Conservation (phyloP, 2,329 filamentous ascomycete genomes). For the Lasiodiplodia sp. region DNA sequence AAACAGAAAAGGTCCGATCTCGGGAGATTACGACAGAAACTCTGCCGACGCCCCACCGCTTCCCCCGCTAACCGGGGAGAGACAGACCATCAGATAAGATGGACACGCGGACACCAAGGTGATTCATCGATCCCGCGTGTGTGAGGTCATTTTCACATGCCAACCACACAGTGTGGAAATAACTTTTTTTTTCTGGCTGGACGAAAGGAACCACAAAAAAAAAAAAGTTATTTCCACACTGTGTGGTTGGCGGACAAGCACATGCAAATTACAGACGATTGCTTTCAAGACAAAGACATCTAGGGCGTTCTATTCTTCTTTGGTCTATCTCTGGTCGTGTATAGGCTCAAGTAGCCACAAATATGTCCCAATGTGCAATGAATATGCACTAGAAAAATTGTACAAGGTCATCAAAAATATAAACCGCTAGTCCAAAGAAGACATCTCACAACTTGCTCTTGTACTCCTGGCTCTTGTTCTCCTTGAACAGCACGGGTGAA, state of each 20-base stretch:
- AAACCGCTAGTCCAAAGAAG: background rate
- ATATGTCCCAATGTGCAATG: slow-evolving; percentile 30
- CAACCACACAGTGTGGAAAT: background rate
- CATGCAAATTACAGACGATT: slow-evolving; percentile 8
- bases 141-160: slow-evolving; percentile 24
- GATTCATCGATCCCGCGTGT: background rate
- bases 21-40: background rate
- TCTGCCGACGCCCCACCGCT: background rate
- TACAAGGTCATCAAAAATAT: slow-evolving; percentile 3
- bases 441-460: slow-evolving; percentile 25
- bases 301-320: slow-evolving; percentile 36
- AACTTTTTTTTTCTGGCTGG: background rate
- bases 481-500: slow-evolving; percentile 66
- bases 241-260: background rate
- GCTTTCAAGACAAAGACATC: slow-evolving; percentile 31
- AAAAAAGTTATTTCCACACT: too few relatives aligned
- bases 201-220: background rate
- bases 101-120: slow-evolving; percentile 19
- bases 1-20: slow-evolving; percentile 5
- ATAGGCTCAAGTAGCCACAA: slow-evolving; percentile 30
- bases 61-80: background rate
- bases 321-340: slow-evolving; percentile 32
- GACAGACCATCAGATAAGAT: slow-evolving; percentile 9
- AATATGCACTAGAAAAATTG: slow-evolving; percentile 25
- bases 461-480: slow-evolving; percentile 39